Conservation (phyloP, 257 asterid species). For the Linaria vulgaris region DNA sequence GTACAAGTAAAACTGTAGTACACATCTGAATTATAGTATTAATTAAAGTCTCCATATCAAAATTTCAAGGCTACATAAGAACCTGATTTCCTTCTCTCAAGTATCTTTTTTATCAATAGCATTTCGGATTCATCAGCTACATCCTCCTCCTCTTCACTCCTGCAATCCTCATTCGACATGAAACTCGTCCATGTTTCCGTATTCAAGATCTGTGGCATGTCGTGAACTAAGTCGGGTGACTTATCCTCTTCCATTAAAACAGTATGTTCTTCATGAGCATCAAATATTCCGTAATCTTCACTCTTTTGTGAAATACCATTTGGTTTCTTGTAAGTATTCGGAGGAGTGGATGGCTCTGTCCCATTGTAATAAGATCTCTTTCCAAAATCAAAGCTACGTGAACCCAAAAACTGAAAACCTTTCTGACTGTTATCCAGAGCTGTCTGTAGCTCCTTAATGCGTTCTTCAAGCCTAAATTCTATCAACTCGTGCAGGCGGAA, state of each 20-base stretch:
- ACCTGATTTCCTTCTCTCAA: slow-evolving; percentile 42
- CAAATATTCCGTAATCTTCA: slow-evolving; percentile 4
- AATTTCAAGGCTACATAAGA: slow-evolving; percentile 32
- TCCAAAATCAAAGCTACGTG: slow-evolving; percentile 26
- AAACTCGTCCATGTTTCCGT: slow-evolving; percentile 25
- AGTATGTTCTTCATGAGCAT: neutral
- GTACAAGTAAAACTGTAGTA: slow-evolving; percentile 3
- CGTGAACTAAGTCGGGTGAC: slow-evolving; percentile 15
- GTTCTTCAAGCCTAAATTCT: slow-evolving; percentile 56
- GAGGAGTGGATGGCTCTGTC: slow-evolving; percentile 34
- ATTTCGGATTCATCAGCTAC: slow-evolving; percentile 38
- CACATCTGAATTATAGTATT: neutral
- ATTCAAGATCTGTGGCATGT: slow-evolving; percentile 6
- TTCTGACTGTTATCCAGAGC: slow-evolving; percentile 39
- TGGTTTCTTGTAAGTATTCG: slow-evolving; percentile 16
- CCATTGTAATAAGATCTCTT: slow-evolving; percentile 29
- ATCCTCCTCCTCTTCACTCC: slow-evolving; percentile 38
- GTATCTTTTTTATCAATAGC: slow-evolving; percentile 40
- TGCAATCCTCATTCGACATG: slow-evolving; percentile 26
- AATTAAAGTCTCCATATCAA: neutral
- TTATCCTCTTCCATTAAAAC: slow-evolving; percentile 5
- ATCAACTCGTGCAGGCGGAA: slow-evolving; percentile 58
- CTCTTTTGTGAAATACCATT: slow-evolving; percentile 9
- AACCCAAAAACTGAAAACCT: slow-evolving; percentile 26
- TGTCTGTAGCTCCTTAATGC: slow-evolving; percentile 55